These are phyloP conservation scores for Theileria annulata DNA, from an alignment of 169 alveolate genomes.

Conservation along the genomic window DNA sequence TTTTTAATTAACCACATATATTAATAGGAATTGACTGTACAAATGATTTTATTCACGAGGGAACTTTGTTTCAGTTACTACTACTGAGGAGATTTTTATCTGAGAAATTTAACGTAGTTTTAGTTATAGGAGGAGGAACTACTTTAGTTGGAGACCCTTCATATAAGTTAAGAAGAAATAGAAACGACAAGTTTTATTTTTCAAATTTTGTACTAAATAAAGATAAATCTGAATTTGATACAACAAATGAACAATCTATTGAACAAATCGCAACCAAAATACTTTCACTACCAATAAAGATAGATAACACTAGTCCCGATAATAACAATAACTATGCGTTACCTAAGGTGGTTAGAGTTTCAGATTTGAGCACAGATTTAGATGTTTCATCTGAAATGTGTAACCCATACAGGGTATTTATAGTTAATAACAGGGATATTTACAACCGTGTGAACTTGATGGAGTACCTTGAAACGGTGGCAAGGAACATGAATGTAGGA, in stretches of 20 bases:
- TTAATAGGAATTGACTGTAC: slow-evolving; percentile 79
- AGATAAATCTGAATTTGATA: slow-evolving; percentile 5
- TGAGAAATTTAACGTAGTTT: slow-evolving; percentile 64
- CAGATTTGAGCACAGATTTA: neutral
- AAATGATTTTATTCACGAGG: slow-evolving; percentile 72
- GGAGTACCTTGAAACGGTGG: slow-evolving; percentile 69
- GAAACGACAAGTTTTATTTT: slow-evolving; percentile 18
- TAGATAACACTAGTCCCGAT: neutral
- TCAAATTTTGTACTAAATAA: slow-evolving; percentile 5
- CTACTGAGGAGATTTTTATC: slow-evolving; percentile 69
- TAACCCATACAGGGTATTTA: slow-evolving; percentile 40
- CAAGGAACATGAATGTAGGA: slow-evolving; percentile 60
- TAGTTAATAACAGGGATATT: slow-evolving; percentile 64
- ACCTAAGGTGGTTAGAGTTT: neutral
- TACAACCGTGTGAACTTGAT: slow-evolving; percentile 56
- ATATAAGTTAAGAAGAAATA: slow-evolving; percentile 51
- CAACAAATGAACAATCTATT: slow-evolving; percentile 28
- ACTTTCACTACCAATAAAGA: slow-evolving; percentile 32
- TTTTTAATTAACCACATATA: neutral
- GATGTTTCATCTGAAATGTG: slow-evolving; percentile 15
- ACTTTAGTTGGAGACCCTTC: slow-evolving; percentile 82
- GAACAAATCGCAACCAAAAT: slow-evolving; percentile 29
- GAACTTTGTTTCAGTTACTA: slow-evolving; percentile 75
- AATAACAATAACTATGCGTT: neutral
- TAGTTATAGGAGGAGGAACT: slow-evolving; percentile 80